Evolutionary conservation across 441 rosid genomes (phyloP).

Genomic region (Dalechampia spathulata): DNA sequence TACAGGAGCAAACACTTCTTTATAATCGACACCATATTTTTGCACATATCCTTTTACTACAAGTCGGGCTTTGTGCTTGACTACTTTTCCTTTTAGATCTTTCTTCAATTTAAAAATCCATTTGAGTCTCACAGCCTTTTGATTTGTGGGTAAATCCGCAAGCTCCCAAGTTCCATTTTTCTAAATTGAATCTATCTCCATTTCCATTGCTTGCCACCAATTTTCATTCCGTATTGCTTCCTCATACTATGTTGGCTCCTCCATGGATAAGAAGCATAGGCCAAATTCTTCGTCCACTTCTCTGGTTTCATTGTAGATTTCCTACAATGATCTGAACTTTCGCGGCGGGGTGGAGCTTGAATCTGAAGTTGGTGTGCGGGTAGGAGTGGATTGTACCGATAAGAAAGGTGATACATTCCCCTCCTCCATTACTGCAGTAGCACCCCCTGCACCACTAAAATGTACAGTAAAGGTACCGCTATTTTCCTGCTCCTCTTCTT

Average conservation of each 20-base stretch:
- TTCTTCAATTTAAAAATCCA: constrained; percentile 6
- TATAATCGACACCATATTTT: too few relatives aligned
- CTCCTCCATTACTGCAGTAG: not conserved
- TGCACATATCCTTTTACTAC: too few relatives aligned
- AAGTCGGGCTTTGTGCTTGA: too few relatives aligned
- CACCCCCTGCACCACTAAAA: not conserved
- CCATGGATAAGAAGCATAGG: constrained; percentile 1
- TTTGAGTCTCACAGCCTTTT: not conserved
- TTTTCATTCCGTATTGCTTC: not conserved
- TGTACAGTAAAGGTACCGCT: constrained; percentile 1
- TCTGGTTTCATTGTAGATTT: constrained; percentile 5
- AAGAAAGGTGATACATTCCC: not conserved
- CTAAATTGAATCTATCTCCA: constrained; percentile 2
- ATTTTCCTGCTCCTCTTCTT: not conserved
- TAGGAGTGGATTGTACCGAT: not conserved
- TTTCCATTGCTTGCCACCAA: not conserved
- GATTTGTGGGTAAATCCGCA: not conserved
- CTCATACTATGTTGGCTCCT: constrained; percentile 1
- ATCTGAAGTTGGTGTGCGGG: not conserved
- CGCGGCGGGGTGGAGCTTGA: not conserved
- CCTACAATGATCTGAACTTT: not conserved
- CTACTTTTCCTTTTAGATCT: constrained; percentile 2
- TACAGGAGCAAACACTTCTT: too few relatives aligned
- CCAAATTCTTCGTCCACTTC: not conserved
- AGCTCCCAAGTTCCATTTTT: constrained; percentile 1